Conservation (phyloP, 2,329 filamentous ascomycete genomes). For the Exophiala sideris region DNA sequence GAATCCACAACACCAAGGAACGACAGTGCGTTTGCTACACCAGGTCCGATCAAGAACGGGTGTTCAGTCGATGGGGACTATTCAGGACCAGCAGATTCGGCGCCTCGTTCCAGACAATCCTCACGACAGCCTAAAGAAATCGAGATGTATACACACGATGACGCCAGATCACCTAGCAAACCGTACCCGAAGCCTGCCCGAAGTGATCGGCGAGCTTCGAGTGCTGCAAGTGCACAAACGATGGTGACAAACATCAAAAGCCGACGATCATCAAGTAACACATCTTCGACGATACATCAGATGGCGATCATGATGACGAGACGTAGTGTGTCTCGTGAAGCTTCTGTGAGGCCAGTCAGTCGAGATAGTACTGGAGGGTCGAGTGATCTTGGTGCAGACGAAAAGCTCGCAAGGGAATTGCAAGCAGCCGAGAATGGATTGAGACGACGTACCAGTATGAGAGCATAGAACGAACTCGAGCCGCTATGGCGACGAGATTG, state of each 20-base stretch:
- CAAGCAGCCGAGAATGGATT: slow-evolving; percentile 28
- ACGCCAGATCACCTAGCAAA: slow-evolving; percentile 20
- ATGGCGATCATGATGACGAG: slow-evolving; percentile 10
- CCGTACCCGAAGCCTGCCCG: slow-evolving; percentile 7
- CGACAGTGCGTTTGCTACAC: slow-evolving; percentile 10
- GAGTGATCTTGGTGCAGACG: slow-evolving; percentile 25
- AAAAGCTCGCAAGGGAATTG: slow-evolving; percentile 26
- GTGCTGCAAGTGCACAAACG: slow-evolving; percentile 21
- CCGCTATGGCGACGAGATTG: neutral
- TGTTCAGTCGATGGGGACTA: slow-evolving; percentile 13
- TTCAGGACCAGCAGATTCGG: slow-evolving; percentile 31
- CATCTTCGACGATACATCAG: slow-evolving; percentile 22
- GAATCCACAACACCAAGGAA: neutral
- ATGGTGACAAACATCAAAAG: slow-evolving; percentile 19
- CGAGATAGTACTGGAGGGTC: slow-evolving; percentile 18
- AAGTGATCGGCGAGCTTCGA: slow-evolving; percentile 20
- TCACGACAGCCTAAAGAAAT: slow-evolving; percentile 43
- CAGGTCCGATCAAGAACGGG: slow-evolving; percentile 5
- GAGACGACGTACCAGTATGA: slow-evolving; percentile 27
- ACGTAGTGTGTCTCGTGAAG: slow-evolving; percentile 12
- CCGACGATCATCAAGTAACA: slow-evolving; percentile 24
- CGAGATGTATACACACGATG: slow-evolving; percentile 39
- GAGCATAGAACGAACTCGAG: slow-evolving; percentile 20
- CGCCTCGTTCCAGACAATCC: slow-evolving; percentile 44
- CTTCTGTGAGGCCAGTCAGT: slow-evolving; percentile 8